Evolutionary conservation across 202 grass and related monocot genomes (phyloP).

Genomic region (Digitaria exilis): DNA sequence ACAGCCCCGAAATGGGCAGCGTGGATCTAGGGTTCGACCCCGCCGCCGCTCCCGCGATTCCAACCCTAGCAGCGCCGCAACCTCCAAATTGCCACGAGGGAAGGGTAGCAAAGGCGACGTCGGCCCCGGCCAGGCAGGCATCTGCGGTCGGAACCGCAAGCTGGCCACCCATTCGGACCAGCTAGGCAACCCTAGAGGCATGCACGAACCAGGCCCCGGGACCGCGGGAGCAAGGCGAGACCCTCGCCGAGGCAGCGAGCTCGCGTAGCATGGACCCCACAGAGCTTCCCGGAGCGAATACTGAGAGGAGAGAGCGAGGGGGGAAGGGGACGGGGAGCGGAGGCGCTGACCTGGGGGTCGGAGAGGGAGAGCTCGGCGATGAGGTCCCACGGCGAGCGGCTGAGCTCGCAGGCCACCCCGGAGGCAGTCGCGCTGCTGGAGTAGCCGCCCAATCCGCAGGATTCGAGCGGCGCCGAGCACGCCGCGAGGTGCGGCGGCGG

Average conservation of each 20-base stretch:
- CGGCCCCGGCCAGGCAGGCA: background rate
- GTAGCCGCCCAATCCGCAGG: background rate
- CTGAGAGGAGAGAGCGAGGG: background rate
- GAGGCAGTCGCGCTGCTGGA: background rate
- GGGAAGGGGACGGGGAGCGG: background rate
- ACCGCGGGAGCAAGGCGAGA: background rate
- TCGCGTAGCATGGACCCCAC: background rate
- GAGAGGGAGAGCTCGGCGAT: slow-evolving; percentile 51
- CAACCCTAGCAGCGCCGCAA: slow-evolving; percentile 11
- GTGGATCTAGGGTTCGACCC: slow-evolving; percentile 46
- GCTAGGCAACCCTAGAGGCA: slow-evolving; percentile 33
- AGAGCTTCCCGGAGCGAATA: background rate
- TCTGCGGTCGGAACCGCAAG: no score
- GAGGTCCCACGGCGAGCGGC: slow-evolving; percentile 64
- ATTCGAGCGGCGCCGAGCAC: background rate
- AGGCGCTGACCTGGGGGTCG: slow-evolving; percentile 45
- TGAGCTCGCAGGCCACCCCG: slow-evolving; percentile 51
- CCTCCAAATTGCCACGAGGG: slow-evolving; percentile 36
- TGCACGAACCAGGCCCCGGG: background rate
- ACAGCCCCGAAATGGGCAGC: background rate
- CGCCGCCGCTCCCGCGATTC: slow-evolving; percentile 14
- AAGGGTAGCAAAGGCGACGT: slow-evolving; percentile 21
- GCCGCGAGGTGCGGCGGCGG: slow-evolving; percentile 2
- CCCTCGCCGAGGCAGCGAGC: background rate
- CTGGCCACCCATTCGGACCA: background rate